A percentile compares a stretch with the other conserved stretches of the same genome.
These are phyloP conservation scores for Dendrocalamus sinicus DNA, from an alignment of 176 grass and related monocot genomes.

Conservation along the genomic window DNA sequence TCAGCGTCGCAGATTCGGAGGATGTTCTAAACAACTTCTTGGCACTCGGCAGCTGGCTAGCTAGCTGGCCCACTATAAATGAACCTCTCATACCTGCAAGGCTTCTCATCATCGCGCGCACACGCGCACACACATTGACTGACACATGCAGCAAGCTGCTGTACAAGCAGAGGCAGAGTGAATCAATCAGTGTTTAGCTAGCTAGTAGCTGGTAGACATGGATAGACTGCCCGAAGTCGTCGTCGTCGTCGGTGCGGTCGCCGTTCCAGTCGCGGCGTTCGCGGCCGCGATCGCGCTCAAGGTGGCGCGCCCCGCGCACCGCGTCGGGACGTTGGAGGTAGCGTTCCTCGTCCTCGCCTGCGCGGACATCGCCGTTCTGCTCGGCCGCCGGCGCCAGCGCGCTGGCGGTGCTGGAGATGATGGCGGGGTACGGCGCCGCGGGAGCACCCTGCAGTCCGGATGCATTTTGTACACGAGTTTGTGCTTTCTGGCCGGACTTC, in stretches of 20 bases:
- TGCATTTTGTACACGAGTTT: neutral
- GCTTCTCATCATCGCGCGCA: neutral
- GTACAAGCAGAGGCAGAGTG: neutral
- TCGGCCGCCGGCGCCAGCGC: neutral
- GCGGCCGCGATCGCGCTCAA: neutral
- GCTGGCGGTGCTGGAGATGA: too few relatives aligned
- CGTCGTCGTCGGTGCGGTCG: neutral
- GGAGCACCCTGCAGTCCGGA: neutral
- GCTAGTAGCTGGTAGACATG: neutral
- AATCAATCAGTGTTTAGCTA: neutral
- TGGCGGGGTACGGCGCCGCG: neutral
- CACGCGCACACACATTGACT: neutral
- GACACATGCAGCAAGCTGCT: too few relatives aligned
- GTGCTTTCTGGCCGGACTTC: neutral
- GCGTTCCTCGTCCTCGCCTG: neutral
- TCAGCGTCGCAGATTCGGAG: too few relatives aligned
- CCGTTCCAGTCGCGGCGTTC: neutral
- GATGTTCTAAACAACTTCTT: neutral
- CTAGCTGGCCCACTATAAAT: neutral
- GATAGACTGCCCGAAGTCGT: neutral
- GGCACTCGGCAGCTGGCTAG: neutral
- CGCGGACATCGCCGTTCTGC: neutral
- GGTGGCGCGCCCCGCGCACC: neutral
- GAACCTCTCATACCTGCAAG: neutral
- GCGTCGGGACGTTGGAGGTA: neutral